These are phyloP conservation scores for Cicer pinnatifidum DNA, from an alignment of 306 rosid genomes.

Conservation along the genomic window DNA sequence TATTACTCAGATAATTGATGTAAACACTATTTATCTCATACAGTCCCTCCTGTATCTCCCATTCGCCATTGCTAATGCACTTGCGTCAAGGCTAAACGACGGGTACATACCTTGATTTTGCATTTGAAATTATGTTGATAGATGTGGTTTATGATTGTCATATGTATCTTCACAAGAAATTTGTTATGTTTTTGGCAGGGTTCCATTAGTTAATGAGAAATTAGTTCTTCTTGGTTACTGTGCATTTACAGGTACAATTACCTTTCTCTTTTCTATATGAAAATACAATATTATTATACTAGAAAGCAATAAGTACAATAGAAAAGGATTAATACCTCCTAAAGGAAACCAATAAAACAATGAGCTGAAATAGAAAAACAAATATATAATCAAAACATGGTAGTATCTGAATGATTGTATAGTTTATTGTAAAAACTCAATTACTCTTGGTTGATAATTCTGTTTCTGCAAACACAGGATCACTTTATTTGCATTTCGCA, in stretches of 20 bases:
- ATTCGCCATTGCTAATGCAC: constrained; percentile 87
- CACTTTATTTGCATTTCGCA: constrained; percentile 80
- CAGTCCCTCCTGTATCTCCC: constrained; percentile 91
- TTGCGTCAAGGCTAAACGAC: constrained; percentile 74
- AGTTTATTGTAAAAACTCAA: not conserved
- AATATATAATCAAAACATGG: not conserved
- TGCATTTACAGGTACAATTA: constrained; percentile 64
- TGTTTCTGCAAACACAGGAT: constrained; percentile 52
- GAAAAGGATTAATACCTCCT: constrained; percentile 11
- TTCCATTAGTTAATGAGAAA: constrained; percentile 75
- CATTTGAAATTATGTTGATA: constrained; percentile 11
- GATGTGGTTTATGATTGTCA: constrained; percentile 7
- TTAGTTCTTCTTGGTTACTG: constrained; percentile 82
- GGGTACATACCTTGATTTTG: constrained; percentile 64
- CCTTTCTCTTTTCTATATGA: not conserved
- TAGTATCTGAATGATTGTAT: not conserved
- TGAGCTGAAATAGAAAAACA: not conserved
- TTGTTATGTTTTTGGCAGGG: constrained; percentile 57
- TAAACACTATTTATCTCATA: constrained; percentile 34
- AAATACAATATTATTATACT: constrained; percentile 9
- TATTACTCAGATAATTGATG: constrained; percentile 36
- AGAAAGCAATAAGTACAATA: constrained; percentile 19
- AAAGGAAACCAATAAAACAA: constrained; percentile 3
- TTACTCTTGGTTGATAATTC: constrained; percentile 34
- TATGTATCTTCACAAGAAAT: constrained; percentile 38